These are phyloP conservation scores for Triticum turgidum DNA, from an alignment of 176 grass and related monocot genomes.

Conservation along the genomic window DNA sequence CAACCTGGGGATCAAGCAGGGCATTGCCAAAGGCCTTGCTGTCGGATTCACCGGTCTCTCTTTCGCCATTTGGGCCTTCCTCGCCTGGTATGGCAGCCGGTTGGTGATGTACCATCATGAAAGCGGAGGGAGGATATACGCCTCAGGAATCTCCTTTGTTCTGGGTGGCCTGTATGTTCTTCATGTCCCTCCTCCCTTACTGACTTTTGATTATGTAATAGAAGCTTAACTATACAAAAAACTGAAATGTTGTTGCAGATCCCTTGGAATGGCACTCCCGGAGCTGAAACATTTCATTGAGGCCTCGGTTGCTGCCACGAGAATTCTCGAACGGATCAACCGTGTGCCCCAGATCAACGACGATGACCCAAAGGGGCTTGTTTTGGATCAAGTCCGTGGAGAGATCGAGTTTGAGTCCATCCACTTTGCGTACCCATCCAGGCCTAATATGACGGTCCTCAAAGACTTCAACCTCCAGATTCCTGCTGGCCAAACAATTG, in stretches of 20 bases:
- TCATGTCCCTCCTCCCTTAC: not conserved
- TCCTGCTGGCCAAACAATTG: slow-evolving; percentile 79
- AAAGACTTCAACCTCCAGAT: slow-evolving; percentile 76
- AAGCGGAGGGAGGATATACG: slow-evolving; percentile 87
- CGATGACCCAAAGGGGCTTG: slow-evolving; percentile 57
- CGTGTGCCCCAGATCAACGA: slow-evolving; percentile 66
- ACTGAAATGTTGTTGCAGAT: slow-evolving; percentile 51
- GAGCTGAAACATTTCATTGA: slow-evolving; percentile 96
- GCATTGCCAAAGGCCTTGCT: slow-evolving; percentile 85
- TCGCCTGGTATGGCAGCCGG: slow-evolving; percentile 88
- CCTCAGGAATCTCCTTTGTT: slow-evolving; percentile 93
- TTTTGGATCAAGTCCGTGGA: slow-evolving; percentile 53
- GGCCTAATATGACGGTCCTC: slow-evolving; percentile 68
- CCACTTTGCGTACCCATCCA: slow-evolving; percentile 77
- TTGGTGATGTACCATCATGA: slow-evolving; percentile 85
- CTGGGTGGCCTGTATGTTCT: slow-evolving; percentile 87
- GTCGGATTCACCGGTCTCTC: slow-evolving; percentile 82
- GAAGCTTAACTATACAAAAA: slow-evolving; percentile 13
- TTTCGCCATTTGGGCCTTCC: slow-evolving; percentile 93
- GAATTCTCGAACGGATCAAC: slow-evolving; percentile 77
- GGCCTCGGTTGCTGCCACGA: slow-evolving; percentile 77
- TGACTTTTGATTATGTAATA: slow-evolving; percentile 6
- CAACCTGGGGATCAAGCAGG: slow-evolving; percentile 91
- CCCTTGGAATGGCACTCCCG: slow-evolving; percentile 95
- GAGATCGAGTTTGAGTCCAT: slow-evolving; percentile 72